These are phyloP conservation scores for Xylaria sp. DNA, from an alignment of 2,329 filamentous ascomycete genomes.

Conservation along the genomic window DNA sequence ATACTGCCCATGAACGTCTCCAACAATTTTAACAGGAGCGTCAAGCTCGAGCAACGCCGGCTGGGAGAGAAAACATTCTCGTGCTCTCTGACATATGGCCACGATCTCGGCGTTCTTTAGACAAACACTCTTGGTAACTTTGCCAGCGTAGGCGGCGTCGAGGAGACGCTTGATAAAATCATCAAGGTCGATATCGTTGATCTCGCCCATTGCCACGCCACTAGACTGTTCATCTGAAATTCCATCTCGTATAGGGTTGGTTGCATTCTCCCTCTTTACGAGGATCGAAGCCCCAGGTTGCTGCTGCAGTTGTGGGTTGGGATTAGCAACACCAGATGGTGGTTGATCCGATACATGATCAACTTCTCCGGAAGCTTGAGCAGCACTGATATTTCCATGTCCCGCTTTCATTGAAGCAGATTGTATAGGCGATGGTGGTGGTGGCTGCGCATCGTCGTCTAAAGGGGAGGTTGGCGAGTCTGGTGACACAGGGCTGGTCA, in stretches of 20 bases:
- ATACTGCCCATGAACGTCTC: constrained; percentile 96
- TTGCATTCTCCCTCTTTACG: constrained; percentile 78
- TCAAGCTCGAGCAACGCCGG: constrained; percentile 92
- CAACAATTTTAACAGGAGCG: constrained; percentile 96
- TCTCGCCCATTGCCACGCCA: constrained; percentile 79
- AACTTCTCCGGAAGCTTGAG: constrained; percentile 88
- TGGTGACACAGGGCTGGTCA: constrained; percentile 54
- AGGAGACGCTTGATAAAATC: constrained; percentile 96
- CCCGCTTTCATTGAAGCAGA: constrained; percentile 78
- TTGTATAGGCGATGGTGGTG: constrained; percentile 90
- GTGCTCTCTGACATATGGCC: constrained; percentile 88
- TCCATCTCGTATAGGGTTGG: constrained; percentile 69
- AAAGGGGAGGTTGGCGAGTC: constrained; percentile 55
- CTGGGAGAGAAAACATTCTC: constrained; percentile 90
- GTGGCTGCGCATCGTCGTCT: constrained; percentile 62
- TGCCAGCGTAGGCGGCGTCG: constrained; percentile 94
- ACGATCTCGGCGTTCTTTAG: constrained; percentile 98
- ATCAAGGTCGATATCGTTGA: constrained; percentile 93
- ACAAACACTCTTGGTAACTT: constrained; percentile 97
- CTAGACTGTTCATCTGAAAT: constrained; percentile 58
- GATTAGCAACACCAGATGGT: constrained; percentile 72
- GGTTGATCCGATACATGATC: constrained; percentile 94
- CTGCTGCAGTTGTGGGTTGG: constrained; percentile 66
- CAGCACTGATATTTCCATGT: constrained; percentile 81
- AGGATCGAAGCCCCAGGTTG: constrained; percentile 90